These are phyloP conservation scores for Mycena belliarum DNA, from an alignment of 768 basidiomycete species.

Conservation along the genomic window DNA sequence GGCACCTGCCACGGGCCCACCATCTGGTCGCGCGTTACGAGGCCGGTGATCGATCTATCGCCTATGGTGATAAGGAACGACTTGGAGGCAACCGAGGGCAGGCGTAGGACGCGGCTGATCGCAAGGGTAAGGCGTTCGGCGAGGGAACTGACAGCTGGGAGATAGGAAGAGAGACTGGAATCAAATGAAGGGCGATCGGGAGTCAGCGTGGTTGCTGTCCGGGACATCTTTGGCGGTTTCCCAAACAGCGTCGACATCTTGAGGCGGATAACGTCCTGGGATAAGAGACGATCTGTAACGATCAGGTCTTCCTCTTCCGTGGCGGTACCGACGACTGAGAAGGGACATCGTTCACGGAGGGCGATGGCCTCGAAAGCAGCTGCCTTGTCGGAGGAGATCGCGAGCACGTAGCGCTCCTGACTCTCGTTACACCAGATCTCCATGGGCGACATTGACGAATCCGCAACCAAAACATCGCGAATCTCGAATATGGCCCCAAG, in stretches of 20 bases:
- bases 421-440: constrained; percentile 99
- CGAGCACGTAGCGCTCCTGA: constrained; percentile 96
- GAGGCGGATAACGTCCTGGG: constrained; percentile 79
- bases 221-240: constrained; percentile 90
- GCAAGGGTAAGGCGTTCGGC: constrained; percentile 61
- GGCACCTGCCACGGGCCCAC: constrained; percentile 99
- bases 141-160: constrained; percentile 45
- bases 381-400: constrained; percentile 68
- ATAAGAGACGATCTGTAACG: constrained; percentile 85
- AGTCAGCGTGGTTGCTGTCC: constrained; percentile 57
- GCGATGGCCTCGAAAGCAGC: constrained; percentile 74
- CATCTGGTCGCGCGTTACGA: constrained; percentile 97
- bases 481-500: constrained; percentile 93
- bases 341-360: constrained; percentile 89
- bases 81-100: constrained; percentile 93
- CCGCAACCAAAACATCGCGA: constrained; percentile 88
- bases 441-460: constrained; percentile 96
- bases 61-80: constrained; percentile 99
- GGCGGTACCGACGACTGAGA: constrained; percentile 87
- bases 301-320: constrained; percentile 81
- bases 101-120: constrained; percentile 77
- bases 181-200: constrained; percentile 60
- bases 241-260: constrained; percentile 97
- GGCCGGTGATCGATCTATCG: constrained; percentile 90
- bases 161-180: constrained; percentile 63